A percentile compares a stretch with the other conserved stretches of the same genome.
phyloP scores from a whole-genome alignment of 2,329 filamentous ascomycete genomes.

The Trichoderma gracile region DNA sequence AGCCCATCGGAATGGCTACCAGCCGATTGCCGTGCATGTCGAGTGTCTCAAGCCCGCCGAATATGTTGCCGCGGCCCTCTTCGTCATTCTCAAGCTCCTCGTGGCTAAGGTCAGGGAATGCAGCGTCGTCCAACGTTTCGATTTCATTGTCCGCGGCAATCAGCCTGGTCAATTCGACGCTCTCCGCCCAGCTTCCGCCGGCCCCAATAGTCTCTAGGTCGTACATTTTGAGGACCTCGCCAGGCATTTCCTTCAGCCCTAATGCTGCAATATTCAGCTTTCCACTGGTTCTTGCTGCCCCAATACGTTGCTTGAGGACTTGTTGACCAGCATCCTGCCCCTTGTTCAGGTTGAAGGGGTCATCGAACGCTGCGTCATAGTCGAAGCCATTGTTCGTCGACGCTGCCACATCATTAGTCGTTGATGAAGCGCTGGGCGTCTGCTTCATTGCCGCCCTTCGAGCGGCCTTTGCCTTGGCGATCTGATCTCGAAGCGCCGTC shows the following conservation, averaged over 20 bases:
- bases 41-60: conserved; percentile 76
- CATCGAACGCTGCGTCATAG: conserved; percentile 55
- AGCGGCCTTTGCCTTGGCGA: conserved; percentile 87
- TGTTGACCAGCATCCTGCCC: conserved; percentile 62
- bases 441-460: conserved; percentile 56
- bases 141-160: conserved; percentile 90
- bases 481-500: conserved; percentile 79
- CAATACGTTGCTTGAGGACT: conserved; percentile 71
- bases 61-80: conserved; percentile 70
- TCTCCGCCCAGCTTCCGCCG: conserved; percentile 80
- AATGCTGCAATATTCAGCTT: conserved; percentile 86
- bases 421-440: conserved; percentile 24
- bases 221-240: conserved; percentile 88
- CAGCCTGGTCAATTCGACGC: conserved; percentile 81
- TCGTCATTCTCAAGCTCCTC: conserved; percentile 62
- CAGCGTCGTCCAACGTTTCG: conserved; percentile 66
- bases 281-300: conserved; percentile 72
- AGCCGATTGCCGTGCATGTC: conserved; percentile 87
- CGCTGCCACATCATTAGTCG: conserved; percentile 41
- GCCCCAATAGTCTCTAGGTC: conserved; percentile 68
- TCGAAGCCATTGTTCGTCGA: conserved; percentile 47
- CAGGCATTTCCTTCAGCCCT: conserved; percentile 74
- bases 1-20: conserved; percentile 68
- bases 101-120: conserved; percentile 74
- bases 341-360: conserved; percentile 70